Percentiles rank a stretch among this genome's conserved stretches.
phyloP scores from a whole-genome alignment of 345 rosid genomes.

The Draba incana region DNA sequence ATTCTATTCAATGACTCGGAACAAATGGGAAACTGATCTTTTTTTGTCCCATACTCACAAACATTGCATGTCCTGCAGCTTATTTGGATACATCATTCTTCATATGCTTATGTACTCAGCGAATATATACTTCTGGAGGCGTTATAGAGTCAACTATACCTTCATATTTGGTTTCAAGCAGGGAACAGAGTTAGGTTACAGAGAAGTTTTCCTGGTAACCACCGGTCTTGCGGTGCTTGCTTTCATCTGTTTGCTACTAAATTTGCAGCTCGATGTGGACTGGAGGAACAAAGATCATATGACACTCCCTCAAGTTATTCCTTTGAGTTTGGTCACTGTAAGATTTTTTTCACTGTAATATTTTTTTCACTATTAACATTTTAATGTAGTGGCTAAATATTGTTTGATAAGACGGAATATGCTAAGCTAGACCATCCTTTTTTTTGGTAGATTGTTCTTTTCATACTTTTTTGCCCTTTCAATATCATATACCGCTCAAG shows the following conservation, averaged over 20 bases:
- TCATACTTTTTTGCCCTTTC: conserved; percentile 58
- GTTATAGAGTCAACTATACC: conserved; percentile 63
- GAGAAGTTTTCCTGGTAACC: conserved; percentile 68
- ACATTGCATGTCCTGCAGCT: conserved; percentile 52
- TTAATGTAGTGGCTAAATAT: neutral
- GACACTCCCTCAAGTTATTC: conserved; percentile 59
- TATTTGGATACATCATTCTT: conserved; percentile 61
- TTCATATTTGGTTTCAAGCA: conserved; percentile 75
- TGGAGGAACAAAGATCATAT: conserved; percentile 44
- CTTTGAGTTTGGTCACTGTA: conserved; percentile 61
- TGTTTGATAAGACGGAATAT: neutral
- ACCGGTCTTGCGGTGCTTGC: conserved; percentile 64
- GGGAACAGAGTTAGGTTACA: conserved; percentile 66
- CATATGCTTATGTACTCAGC: conserved; percentile 67
- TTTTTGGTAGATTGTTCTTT: conserved; percentile 48
- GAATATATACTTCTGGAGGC: conserved; percentile 72
- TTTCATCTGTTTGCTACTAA: conserved; percentile 56
- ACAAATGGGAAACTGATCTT: neutral
- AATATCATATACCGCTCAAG: conserved; percentile 54
- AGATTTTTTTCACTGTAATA: conserved; percentile 33
- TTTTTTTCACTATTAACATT: conserved; percentile 5
- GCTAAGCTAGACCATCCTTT: neutral
- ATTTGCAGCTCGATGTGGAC: conserved; percentile 58
- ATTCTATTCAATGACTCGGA: conserved; percentile 16
- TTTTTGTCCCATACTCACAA: conserved; percentile 16